A percentile compares a stretch with the other conserved stretches of the same genome.
phyloP scores from a whole-genome alignment of 1,284 basidiomycete species.

The Pseudozyma flocculosa region DNA sequence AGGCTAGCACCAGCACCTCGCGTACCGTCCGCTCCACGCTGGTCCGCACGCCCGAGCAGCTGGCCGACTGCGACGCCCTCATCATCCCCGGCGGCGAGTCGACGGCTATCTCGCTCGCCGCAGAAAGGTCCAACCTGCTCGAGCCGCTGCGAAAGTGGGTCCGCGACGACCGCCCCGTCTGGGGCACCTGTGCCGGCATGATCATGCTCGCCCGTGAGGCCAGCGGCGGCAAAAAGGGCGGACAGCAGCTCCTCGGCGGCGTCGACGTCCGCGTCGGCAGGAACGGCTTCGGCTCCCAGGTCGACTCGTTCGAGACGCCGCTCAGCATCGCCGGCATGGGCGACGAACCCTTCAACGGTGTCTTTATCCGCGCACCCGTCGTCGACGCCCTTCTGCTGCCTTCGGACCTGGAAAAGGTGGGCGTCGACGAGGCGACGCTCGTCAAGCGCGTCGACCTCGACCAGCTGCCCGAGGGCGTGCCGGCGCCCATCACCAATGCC shows the following conservation, averaged over 20 bases:
- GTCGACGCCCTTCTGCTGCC: slow-evolving; percentile 43
- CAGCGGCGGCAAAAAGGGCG: slow-evolving; percentile 75
- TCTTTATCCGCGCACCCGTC: slow-evolving; percentile 94
- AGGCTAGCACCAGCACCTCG: slow-evolving; percentile 8
- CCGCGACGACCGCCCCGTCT: slow-evolving; percentile 68
- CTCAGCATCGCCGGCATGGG: slow-evolving; percentile 70
- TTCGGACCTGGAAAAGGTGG: slow-evolving; percentile 23
- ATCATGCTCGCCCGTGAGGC: slow-evolving; percentile 71
- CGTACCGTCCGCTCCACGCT: slow-evolving; percentile 60
- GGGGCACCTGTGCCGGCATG: slow-evolving; percentile 97
- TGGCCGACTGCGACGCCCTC: slow-evolving; percentile 75
- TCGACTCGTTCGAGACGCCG: slow-evolving; percentile 85
- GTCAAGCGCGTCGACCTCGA: slow-evolving; percentile 18
- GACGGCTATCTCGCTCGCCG: slow-evolving; percentile 86
- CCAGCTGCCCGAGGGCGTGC: slow-evolving; percentile 4
- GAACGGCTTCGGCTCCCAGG: slow-evolving; percentile 70
- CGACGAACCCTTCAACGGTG: slow-evolving; percentile 72
- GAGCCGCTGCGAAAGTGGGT: slow-evolving; percentile 75
- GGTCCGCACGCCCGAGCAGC: slow-evolving; percentile 75
- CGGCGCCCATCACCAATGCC: slow-evolving; percentile 6
- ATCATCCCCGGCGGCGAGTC: slow-evolving; percentile 90
- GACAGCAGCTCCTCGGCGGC: slow-evolving; percentile 81
- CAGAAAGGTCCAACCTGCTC: slow-evolving; percentile 74
- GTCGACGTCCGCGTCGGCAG: slow-evolving; percentile 78
- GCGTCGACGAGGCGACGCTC: slow-evolving; percentile 25